phyloP scores from a whole-genome alignment of 345 rosid genomes.

The Eucalyptus regnans region DNA sequence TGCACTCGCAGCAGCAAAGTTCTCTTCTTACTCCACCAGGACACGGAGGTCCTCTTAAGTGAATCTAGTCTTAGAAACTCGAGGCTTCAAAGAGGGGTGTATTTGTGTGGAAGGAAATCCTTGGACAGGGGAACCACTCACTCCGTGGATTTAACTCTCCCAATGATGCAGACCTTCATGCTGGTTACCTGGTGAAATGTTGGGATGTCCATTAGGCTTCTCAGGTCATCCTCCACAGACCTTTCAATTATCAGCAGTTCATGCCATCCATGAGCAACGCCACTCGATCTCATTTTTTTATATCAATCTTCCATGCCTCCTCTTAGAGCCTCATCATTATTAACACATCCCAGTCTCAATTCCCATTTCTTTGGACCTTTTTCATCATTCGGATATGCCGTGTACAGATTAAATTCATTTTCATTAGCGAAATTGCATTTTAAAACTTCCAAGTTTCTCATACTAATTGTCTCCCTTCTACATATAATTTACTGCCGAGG shows the following conservation, averaged over 20 bases:
- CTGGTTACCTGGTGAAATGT: neutral
- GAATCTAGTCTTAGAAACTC: neutral
- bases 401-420: neutral
- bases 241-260: neutral
- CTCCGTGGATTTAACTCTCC: neutral
- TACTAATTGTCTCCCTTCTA: neutral
- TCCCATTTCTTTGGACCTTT: neutral
- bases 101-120: neutral
- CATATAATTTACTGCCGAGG: neutral
- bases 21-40: neutral
- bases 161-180: neutral
- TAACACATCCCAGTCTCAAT: neutral
- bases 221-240: neutral
- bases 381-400: neutral
- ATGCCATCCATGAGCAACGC: neutral
- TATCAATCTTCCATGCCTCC: neutral
- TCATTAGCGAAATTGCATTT: neutral
- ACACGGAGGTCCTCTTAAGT: neutral
- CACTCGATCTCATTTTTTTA: rapidly evolving
- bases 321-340: neutral
- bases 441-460: neutral
- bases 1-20: neutral
- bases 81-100: neutral
- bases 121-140: neutral
- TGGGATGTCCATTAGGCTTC: neutral